Evolutionary conservation across 495 filamentous ascomycete species (phyloP), one percentile per base, ranked within the genome.

Genomic region (Neohortaea acidophila): DNA sequence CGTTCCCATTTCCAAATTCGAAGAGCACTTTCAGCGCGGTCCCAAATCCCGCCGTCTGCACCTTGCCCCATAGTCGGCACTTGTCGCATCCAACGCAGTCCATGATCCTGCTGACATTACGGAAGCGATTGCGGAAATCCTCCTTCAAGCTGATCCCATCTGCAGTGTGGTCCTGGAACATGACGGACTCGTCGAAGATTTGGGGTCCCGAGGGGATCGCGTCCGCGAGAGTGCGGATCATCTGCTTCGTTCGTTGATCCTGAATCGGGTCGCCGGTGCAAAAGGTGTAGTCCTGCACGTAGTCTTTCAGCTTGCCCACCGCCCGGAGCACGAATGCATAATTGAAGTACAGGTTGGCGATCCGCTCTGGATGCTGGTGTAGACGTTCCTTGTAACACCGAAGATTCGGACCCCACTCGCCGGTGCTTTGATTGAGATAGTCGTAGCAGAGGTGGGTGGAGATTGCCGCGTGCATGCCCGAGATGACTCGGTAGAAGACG

Each of bases 71-170:
- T 2, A 97, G 73, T 12, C 89, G 75, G 61, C 89, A 97, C 62
- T 97, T 97, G 63, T 97, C 89, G 59, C 89, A 97, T 15, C 89
- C 89, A 12, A 96, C 89, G 57, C 89, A 97, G 61, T 97, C 89
- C 89, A 97, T 97, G 49, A 96, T 63, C 15, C 89, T 73, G 48
- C 79, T 85, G 37, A 97, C 84, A 48, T 97, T 97, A 47, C 89
- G 72, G 71, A 97, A 96, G 11, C 89, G 81, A 55, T 91, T 87
- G 49, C 83, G 79, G 69, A 97, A 97, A 54, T 97, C 89, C 55
- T 96, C 91, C 55, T 94, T 96, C 25, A 96, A 65, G 2, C 67
- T 45, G 24, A 59, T 68, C n/a, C 68, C 65, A 8, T 67, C 68
- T 2, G 26, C 44, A 47, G 70, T 68, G 22, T 75, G 79, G 43